Evolutionary conservation across 1,284 basidiomycete genomes (phyloP), one percentile per base, ranked within the genome.

Genomic region (Leccinum solheimii): DNA sequence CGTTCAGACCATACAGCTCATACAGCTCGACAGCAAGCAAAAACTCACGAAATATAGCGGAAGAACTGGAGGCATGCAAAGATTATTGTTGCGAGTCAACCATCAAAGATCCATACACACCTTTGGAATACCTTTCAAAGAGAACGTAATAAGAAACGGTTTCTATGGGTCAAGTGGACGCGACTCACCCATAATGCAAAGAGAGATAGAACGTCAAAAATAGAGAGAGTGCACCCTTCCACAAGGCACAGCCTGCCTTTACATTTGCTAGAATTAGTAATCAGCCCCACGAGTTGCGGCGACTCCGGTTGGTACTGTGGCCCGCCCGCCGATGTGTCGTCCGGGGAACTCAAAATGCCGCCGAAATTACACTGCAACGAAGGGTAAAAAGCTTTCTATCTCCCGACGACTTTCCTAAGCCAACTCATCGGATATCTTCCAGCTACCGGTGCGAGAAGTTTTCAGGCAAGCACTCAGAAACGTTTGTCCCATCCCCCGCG

Each of bases 31-130:
- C 49, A 8, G 32, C n/a, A 32, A 43, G 34, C 2, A 16, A 61
- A 2, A 13, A 79, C 89, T 72, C 74, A 92, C 88, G 90, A 92
- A 66, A 92, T 90, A 70, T 91, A 92, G 76, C 91, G 86, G 80
- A 92, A 92, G 77, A 92, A 92, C 90, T 92, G 32, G 14, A 51
- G 23, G 16, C 16, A 48, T 30, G 27, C 13, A 56, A 56, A 6
- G 45, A 59, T 73, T 32, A 71, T 45, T 57, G 21, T 19, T 5
- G 19, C 19, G 13, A 21, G 19, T 48, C 38, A 49, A 62, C 19
- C 23, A 14, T 13, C 85, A 75, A 86, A 86, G 83, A 88, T 34
- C 3, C 27, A 34, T 30, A 70, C 81, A 53, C 65, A 86, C 84
- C 83, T 86, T 86, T 57, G 85, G 85, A 65, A 86, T 86, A 75